Base-by-base conservation (phyloP, 768 basidiomycete genomes). In the Leucocoprinus leucothites region DNA sequence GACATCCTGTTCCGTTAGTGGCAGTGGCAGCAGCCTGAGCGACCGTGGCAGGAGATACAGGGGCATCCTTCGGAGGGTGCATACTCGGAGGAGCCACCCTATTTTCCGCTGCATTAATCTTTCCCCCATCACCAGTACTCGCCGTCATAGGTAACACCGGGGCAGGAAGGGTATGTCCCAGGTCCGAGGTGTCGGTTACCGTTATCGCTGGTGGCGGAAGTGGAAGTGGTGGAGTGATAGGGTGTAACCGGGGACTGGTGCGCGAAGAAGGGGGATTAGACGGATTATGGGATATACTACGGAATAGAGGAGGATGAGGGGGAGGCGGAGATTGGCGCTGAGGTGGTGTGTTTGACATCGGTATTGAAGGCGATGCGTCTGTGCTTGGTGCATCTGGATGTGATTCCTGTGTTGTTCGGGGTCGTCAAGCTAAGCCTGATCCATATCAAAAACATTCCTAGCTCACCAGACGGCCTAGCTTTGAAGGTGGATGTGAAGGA, bases 381-480 rank as follows among this genome's bases (percentile, higher is more conserved):
- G 40, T 14, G 42, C 41, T 35, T 40, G 60, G 25, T 14, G 53
- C 48, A 19, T 58, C 53, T n/a, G 60, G 48, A 48, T 51, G 59
- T 41, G 53, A 57, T 36, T 53, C 57, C 50, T 56, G 40, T 22
- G 35, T 24, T 22, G 25, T 34, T 11, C 5, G 11, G 21, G 18
- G n/a, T 46, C 24, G 26, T 43, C 9, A 47, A 36, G 38, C 19
- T 36, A 8, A 58, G 45, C 19, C 24, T 48, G n/a, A 34, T 46
- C n/a, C 28, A 31, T 48, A 41, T 60, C 21, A 21, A 45, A 51
- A 36, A 43, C 40, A 55, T 48, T 25, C 42, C 26, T 9, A 16
- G 62, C 74, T 65, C 57, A 73, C 74, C 53, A 69, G 64, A 34
- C 66, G 67, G 25, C 68, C 70, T 55, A 75, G 59, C 44, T 67